phyloP scores from a whole-genome alignment of 352 stramenopile species.

The Globisporangium megalacanthum region DNA sequence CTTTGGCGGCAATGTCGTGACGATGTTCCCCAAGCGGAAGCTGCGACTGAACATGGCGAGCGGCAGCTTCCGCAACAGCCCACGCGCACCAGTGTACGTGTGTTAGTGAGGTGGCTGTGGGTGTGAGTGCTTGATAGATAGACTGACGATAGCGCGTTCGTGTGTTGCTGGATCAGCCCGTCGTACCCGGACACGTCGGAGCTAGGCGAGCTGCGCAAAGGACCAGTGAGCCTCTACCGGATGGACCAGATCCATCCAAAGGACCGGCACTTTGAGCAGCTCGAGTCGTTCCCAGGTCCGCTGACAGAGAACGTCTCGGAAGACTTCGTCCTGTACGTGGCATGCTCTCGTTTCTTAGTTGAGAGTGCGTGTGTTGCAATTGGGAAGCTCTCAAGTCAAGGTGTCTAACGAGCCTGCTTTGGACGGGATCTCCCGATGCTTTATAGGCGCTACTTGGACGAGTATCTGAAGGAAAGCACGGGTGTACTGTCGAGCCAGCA shows the following conservation, averaged over 20 bases:
- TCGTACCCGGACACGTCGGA: constrained; percentile 45
- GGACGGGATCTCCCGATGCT: background rate
- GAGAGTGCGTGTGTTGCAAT: background rate
- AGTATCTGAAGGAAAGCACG: constrained; percentile 34
- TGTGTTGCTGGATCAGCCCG: constrained; percentile 20
- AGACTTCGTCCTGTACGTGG: constrained; percentile 48
- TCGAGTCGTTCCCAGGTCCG: constrained; percentile 75
- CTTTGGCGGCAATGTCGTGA: constrained; percentile 86
- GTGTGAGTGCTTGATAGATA: background rate
- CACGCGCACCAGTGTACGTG: constrained; percentile 45
- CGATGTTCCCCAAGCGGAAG: constrained; percentile 87
- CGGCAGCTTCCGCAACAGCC: constrained; percentile 58
- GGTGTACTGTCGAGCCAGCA: constrained; percentile 22
- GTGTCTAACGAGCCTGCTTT: background rate
- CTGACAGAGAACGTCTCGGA: constrained; percentile 57
- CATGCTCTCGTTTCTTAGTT: background rate
- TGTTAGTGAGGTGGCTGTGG: background rate
- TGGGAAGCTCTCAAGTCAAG: background rate
- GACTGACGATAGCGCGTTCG: background rate
- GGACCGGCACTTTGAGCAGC: constrained; percentile 56
- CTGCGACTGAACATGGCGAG: constrained; percentile 62
- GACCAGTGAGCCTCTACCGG: constrained; percentile 68
- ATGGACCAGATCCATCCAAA: constrained; percentile 80
- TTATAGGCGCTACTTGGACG: constrained; percentile 47
- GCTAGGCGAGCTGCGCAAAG: constrained; percentile 70